A percentile compares a stretch with the other conserved stretches of the same genome.
phyloP scores from a whole-genome alignment of 768 basidiomycete genomes.

The Exsudoporus frostii region DNA sequence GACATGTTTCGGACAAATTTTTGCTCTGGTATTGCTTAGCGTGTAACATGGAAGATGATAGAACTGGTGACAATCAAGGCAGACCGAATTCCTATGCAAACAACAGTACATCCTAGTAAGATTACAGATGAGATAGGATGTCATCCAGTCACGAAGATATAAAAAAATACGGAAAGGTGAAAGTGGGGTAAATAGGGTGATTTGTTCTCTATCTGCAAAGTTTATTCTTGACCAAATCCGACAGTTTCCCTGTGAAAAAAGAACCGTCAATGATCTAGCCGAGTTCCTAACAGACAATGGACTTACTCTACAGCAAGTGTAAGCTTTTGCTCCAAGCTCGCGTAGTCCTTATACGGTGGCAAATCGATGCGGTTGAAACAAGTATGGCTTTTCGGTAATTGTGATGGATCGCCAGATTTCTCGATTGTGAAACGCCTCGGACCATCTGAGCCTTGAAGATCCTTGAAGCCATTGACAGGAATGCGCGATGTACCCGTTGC shows the following conservation, averaged over 20 bases:
- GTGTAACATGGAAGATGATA: neutral
- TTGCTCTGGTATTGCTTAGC: conserved; percentile 4
- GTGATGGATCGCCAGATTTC: conserved; percentile 95
- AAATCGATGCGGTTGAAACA: conserved; percentile 98
- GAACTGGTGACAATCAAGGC: neutral
- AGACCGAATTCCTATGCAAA: conserved; percentile 1
- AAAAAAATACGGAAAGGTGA: neutral
- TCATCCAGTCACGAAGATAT: conserved; percentile 8
- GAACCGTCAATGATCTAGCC: conserved; percentile 15
- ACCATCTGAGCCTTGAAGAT: conserved; percentile 96
- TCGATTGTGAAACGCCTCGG: conserved; percentile 97
- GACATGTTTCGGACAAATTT: conserved; percentile 2
- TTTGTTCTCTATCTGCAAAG: neutral
- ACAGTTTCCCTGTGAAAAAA: conserved; percentile 70
- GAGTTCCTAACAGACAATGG: neutral
- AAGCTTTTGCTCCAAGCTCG: conserved; percentile 90
- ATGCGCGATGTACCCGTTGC: conserved; percentile 96
- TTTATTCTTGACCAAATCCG: conserved; percentile 89
- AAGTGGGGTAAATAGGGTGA: conserved; percentile 15
- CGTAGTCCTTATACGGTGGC: conserved; percentile 97
- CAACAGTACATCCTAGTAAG: conserved; percentile 20
- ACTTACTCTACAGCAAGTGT: conserved; percentile 92
- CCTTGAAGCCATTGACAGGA: conserved; percentile 98
- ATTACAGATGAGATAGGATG: conserved; percentile 32
- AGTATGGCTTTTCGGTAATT: conserved; percentile 93